These are phyloP conservation scores for Plasmopara viticola DNA, from an alignment of 352 stramenopile genomes.

Conservation along the genomic window DNA sequence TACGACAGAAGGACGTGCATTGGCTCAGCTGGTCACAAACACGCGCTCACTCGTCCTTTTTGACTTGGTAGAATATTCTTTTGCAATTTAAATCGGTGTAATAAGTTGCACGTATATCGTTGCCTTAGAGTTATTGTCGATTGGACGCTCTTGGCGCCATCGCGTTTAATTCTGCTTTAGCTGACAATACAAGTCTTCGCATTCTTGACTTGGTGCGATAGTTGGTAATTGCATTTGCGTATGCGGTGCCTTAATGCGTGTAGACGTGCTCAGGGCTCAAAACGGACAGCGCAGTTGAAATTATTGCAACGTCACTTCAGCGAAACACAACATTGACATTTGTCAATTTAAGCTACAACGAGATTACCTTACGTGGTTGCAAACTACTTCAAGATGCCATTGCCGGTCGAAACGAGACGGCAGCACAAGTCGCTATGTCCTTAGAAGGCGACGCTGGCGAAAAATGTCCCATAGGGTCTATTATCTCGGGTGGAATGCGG, in stretches of 20 bases:
- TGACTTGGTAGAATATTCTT: conserved; percentile 33
- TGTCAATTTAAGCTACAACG: conserved; percentile 70
- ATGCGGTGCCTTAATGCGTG: not conserved
- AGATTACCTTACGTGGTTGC: conserved; percentile 67
- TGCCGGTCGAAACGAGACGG: conserved; percentile 13
- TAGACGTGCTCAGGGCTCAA: conserved; percentile 61
- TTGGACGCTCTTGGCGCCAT: conserved; percentile 53
- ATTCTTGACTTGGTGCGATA: conserved; percentile 51
- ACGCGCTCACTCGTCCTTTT: conserved; percentile 35
- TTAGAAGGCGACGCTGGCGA: conserved; percentile 37
- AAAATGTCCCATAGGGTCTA: conserved; percentile 24
- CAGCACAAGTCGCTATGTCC: conserved; percentile 16
- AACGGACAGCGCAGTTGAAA: conserved; percentile 47
- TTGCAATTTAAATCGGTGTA: not conserved
- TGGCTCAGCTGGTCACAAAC: conserved; percentile 25
- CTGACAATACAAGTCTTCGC: conserved; percentile 39
- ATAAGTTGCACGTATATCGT: too few species aligned
- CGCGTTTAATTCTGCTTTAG: conserved; percentile 50
- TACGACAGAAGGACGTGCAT: conserved; percentile 19
- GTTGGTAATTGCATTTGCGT: not conserved
- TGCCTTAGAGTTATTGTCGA: conserved; percentile 47
- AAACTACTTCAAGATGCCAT: conserved; percentile 59
- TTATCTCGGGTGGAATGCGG: conserved; percentile 28
- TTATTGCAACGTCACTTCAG: conserved; percentile 42
- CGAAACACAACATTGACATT: conserved; percentile 36